A percentile compares a stretch with the other conserved stretches of the same genome.
Conservation (phyloP, 2,329 filamentous ascomycete genomes). For the Aureobasidium sp. region DNA sequence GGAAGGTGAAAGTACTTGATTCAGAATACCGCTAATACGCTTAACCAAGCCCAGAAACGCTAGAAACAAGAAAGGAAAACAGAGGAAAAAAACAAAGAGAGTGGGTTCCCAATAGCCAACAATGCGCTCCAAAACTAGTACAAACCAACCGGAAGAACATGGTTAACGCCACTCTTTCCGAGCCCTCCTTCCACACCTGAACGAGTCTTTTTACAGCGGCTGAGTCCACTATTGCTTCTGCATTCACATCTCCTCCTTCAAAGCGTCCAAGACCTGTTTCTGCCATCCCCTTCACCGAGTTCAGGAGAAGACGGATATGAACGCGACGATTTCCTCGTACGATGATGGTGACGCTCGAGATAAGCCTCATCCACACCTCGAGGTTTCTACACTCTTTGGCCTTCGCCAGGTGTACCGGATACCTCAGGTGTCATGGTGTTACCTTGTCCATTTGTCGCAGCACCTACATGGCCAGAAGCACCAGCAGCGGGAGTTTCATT, state of each 20-base stretch:
- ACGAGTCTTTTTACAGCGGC: too few species aligned
- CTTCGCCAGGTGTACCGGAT: not conserved
- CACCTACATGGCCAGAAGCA: not conserved
- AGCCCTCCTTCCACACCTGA: too few species aligned
- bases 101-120: too few species aligned
- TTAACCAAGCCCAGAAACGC: too few species aligned
- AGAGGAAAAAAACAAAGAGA: too few species aligned
- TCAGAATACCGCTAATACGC: too few species aligned
- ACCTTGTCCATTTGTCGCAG: not conserved
- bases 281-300: not conserved
- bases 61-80: too few species aligned
- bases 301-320: not conserved
- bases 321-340: not conserved
- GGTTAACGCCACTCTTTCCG: too few species aligned
- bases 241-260: not conserved
- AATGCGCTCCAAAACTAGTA: too few species aligned
- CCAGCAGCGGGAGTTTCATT: not conserved
- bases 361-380: not conserved
- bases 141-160: too few species aligned
- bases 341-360: not conserved
- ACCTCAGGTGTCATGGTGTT: not conserved
- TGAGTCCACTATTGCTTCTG: too few species aligned
- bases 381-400: constrained; percentile 1
- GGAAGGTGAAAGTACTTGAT: too few species aligned
- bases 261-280: not conserved